Conservation (phyloP, 768 basidiomycete genomes). For the Kwoniella mangroviensis region DNA sequence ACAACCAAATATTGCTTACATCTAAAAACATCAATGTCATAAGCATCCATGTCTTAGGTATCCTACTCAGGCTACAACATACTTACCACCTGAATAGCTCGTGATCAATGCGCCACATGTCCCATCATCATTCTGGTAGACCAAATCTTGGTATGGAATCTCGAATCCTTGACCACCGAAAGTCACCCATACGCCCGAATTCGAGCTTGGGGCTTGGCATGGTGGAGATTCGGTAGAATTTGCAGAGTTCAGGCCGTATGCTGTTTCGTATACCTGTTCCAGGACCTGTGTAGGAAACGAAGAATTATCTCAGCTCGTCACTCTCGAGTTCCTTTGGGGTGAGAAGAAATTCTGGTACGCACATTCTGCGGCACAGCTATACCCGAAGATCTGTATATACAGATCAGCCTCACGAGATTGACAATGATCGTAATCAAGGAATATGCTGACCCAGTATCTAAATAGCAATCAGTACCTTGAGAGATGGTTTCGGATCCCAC, state of each 20-base stretch:
- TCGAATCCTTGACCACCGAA: conserved; percentile 9
- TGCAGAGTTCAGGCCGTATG: not conserved
- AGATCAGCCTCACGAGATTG: not conserved
- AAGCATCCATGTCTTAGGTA: too few species aligned
- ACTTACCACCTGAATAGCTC: conserved; percentile 10
- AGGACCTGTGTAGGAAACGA: not conserved
- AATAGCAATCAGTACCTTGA: not conserved
- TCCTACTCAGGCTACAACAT: not conserved
- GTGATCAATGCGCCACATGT: conserved; percentile 1
- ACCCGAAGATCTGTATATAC: not conserved
- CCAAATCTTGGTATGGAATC: conserved; percentile 8
- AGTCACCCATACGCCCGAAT: not conserved
- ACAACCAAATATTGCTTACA: not conserved
- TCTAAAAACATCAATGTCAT: not conserved
- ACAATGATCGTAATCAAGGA: not conserved
- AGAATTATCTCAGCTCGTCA: too few species aligned
- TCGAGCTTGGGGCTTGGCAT: not conserved
- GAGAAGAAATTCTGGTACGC: not conserved
- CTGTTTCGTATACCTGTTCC: not conserved
- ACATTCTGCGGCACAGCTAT: conserved; percentile 1
- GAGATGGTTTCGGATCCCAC: conserved; percentile 1
- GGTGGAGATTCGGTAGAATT: not conserved
- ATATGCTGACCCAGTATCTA: conserved; percentile 19
- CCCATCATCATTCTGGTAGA: not conserved
- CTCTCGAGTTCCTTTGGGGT: too few species aligned